Conservation (phyloP, 371 early-diverging fungal genomes). For the Lichtheimia corymbifera region DNA sequence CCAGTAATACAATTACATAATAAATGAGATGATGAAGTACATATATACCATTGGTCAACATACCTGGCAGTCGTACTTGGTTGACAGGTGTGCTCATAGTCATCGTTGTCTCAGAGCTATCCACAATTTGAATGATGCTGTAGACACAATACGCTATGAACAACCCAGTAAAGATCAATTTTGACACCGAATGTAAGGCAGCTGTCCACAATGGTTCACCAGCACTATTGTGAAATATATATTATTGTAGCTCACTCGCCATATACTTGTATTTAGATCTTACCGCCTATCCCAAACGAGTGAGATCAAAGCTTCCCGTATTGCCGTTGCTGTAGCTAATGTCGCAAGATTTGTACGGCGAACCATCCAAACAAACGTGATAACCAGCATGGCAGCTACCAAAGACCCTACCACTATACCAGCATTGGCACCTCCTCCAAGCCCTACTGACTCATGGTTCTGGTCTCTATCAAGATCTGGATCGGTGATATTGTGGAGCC, state of each 20-base stretch:
- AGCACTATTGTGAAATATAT: background rate
- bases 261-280: background rate
- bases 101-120: background rate
- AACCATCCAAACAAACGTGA: background rate
- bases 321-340: background rate
- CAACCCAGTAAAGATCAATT: background rate
- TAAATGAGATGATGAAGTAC: background rate
- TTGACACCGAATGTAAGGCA: background rate
- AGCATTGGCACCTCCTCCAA: background rate
- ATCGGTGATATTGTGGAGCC: background rate
- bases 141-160: background rate
- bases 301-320: background rate
- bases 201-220: slow-evolving; percentile 4
- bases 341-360: background rate
- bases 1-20: too few relatives aligned
- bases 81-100: background rate
- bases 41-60: too few relatives aligned
- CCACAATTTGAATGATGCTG: background rate
- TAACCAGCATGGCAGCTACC: background rate
- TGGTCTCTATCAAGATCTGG: background rate
- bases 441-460: background rate
- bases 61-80: background rate
- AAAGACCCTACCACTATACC: slow-evolving; percentile 6
- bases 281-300: background rate
- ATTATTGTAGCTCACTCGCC: background rate